These are phyloP conservation scores for Fragaria vesca DNA, from an alignment of 306 rosid genomes.

Conservation along the genomic window DNA sequence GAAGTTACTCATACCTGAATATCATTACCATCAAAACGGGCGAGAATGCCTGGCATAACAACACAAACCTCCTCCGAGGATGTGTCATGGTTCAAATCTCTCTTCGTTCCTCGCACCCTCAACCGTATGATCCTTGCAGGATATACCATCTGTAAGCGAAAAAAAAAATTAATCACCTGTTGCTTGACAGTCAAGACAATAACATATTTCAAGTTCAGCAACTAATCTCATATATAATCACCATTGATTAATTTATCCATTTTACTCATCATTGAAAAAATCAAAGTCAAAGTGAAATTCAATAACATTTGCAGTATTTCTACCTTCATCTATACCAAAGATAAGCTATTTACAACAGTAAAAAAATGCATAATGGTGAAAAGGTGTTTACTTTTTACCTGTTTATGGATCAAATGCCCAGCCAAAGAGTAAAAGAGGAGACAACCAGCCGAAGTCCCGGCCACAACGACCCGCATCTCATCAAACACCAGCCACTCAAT, in stretches of 20 bases:
- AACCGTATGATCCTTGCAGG: constrained; percentile 70
- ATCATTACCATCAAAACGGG: constrained; percentile 81
- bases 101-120: constrained; percentile 86
- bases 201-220: constrained; percentile 2
- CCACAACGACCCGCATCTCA: constrained; percentile 70
- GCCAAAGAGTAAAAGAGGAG: constrained; percentile 65
- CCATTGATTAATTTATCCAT: neutral
- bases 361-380: neutral
- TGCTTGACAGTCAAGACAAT: neutral
- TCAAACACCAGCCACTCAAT: constrained; percentile 81
- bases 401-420: constrained; percentile 71
- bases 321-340: neutral
- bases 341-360: neutral
- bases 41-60: constrained; percentile 75
- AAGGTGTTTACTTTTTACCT: constrained; percentile 43
- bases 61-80: constrained; percentile 87
- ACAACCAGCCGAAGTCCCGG: constrained; percentile 78
- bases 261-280: neutral
- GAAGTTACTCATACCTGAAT: constrained; percentile 58
- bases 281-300: neutral
- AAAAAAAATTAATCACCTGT: constrained; percentile 19
- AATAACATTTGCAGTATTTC: neutral
- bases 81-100: constrained; percentile 68
- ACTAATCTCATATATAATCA: neutral
- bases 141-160: constrained; percentile 54